These are phyloP conservation scores for Paraphoma chrysanthemicola DNA, from an alignment of 2,329 filamentous ascomycete genomes.

Conservation along the genomic window DNA sequence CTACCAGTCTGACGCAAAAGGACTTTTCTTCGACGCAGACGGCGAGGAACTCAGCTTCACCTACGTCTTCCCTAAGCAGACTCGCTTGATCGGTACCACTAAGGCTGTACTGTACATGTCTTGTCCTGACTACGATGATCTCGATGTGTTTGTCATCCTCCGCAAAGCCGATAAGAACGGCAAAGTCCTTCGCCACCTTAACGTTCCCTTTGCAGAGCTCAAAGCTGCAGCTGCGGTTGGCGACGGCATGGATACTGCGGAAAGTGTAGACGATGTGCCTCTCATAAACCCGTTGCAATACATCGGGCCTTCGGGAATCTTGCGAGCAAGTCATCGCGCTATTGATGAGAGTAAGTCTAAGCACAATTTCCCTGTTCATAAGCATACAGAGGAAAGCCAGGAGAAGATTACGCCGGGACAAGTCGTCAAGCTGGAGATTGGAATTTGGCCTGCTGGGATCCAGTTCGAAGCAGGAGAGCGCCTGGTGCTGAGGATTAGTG, in stretches of 20 bases:
- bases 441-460: slow-evolving; percentile 43
- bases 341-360: slow-evolving; percentile 13
- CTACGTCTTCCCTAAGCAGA: slow-evolving; percentile 43
- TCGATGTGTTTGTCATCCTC: slow-evolving; percentile 36
- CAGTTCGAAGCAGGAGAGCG: slow-evolving; percentile 48
- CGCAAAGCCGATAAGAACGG: slow-evolving; percentile 39
- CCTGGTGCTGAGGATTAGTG: background rate
- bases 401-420: slow-evolving; percentile 48
- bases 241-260: too few relatives aligned
- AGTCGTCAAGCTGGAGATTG: slow-evolving; percentile 31
- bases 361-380: slow-evolving; percentile 40
- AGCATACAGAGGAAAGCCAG: slow-evolving; percentile 43
- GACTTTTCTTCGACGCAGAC: background rate
- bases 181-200: slow-evolving; percentile 51
- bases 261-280: background rate
- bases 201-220: slow-evolving; percentile 46
- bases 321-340: slow-evolving; percentile 21
- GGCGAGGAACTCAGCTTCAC: slow-evolving; percentile 46
- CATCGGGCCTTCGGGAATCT: slow-evolving; percentile 15
- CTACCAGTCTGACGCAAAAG: slow-evolving; percentile 8
- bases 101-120: slow-evolving; percentile 58
- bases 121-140: slow-evolving; percentile 51
- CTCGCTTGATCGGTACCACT: slow-evolving; percentile 54
- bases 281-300: slow-evolving; percentile 2
- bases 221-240: slow-evolving; percentile 1